phyloP scores from a whole-genome alignment of 192 early-diverging fungal species.

The Coemansia sp. region DNA sequence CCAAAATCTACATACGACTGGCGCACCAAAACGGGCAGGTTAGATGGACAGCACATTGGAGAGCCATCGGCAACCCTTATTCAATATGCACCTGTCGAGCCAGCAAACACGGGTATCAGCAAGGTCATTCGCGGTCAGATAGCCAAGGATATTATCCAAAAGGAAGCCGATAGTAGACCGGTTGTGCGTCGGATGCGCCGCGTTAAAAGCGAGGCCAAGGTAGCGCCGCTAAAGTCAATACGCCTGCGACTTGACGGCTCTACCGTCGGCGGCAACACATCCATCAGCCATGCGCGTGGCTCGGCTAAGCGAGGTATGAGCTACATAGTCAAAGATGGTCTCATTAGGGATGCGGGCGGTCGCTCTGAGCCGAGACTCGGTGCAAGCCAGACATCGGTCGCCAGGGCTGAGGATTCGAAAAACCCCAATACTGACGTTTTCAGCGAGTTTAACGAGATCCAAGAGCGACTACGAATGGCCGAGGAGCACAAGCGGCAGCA shows the following conservation, averaged over 20 bases:
- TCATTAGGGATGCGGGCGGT: neutral
- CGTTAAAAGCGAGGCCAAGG: conserved; percentile 48
- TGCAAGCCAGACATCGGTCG: neutral
- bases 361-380: neutral
- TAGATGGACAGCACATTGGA: conserved; percentile 10
- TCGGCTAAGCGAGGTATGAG: conserved; percentile 5
- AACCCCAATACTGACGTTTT: neutral
- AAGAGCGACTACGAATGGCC: conserved; percentile 29
- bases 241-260: conserved; percentile 44
- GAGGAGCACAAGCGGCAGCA: conserved; percentile 39
- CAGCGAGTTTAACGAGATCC: conserved; percentile 40
- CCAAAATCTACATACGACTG: conserved; percentile 18
- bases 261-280: conserved; percentile 19
- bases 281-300: neutral
- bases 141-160: conserved; percentile 28
- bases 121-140: conserved; percentile 44
- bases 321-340: conserved; percentile 23
- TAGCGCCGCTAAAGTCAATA: conserved; percentile 47
- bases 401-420: neutral
- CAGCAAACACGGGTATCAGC: conserved; percentile 34
- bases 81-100: conserved; percentile 32
- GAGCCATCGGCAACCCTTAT: conserved; percentile 22
- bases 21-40: conserved; percentile 10
- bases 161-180: conserved; percentile 26
- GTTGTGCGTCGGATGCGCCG: conserved; percentile 44